Percentiles rank a stretch among this genome's conserved stretches.
phyloP scores from a whole-genome alignment of 306 rosid genomes.

The Styphnolobium japonicum region DNA sequence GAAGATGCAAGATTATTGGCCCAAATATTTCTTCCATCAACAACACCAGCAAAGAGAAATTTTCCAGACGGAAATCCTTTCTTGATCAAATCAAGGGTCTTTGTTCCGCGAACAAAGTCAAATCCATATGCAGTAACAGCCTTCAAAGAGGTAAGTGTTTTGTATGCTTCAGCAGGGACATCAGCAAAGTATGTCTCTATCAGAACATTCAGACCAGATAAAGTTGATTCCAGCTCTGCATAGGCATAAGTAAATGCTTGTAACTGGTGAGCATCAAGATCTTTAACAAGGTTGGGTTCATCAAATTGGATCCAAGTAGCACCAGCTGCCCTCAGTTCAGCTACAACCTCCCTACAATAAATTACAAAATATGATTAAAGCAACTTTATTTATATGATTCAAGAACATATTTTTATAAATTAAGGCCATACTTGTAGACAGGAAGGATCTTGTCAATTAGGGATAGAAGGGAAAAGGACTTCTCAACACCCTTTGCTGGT shows the following conservation, averaged over 20 bases:
- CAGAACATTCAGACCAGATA: constrained; percentile 56
- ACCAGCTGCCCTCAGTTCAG: constrained; percentile 61
- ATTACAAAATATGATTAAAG: neutral
- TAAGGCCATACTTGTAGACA: constrained; percentile 44
- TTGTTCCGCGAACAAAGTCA: constrained; percentile 58
- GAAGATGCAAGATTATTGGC: constrained; percentile 59
- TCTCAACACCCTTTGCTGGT: constrained; percentile 56
- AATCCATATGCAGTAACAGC: constrained; percentile 56
- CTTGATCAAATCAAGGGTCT: constrained; percentile 59
- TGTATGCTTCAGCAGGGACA: constrained; percentile 51
- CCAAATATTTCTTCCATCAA: constrained; percentile 75
- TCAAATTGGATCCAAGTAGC: constrained; percentile 68
- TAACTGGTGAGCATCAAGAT: constrained; percentile 51
- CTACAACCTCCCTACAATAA: constrained; percentile 53
- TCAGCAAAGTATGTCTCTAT: constrained; percentile 60
- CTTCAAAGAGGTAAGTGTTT: constrained; percentile 52
- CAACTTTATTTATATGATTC: neutral
- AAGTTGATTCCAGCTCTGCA: constrained; percentile 49
- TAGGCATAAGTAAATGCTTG: constrained; percentile 49
- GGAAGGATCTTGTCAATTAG: constrained; percentile 51
- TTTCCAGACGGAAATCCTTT: constrained; percentile 53
- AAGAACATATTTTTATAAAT: neutral
- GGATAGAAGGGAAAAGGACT: constrained; percentile 46
- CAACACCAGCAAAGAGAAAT: constrained; percentile 63
- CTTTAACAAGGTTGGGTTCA: constrained; percentile 53